Conservation (phyloP, 805 yeast genomes). For the Ogataea naganishii region DNA sequence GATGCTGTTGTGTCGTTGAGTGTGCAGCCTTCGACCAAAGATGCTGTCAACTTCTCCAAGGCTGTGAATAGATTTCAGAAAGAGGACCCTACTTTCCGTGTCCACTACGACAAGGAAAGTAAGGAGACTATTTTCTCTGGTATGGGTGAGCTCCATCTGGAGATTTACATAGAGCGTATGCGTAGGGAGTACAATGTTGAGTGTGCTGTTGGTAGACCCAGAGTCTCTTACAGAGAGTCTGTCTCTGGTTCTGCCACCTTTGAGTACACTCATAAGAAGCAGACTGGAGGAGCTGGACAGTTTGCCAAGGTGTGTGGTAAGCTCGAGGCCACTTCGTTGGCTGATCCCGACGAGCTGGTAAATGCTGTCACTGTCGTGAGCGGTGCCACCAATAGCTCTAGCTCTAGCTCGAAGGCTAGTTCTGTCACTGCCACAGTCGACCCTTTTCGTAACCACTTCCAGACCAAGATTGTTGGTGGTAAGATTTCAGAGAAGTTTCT, state of each 20-base stretch:
- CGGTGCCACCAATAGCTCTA: constrained; percentile 17
- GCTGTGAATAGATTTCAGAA: constrained; percentile 97
- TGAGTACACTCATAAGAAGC: constrained; percentile 95
- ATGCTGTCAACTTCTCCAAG: constrained; percentile 83
- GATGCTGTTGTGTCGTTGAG: constrained; percentile 96
- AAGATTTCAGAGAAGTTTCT: constrained; percentile 92
- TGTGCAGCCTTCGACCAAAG: constrained; percentile 81
- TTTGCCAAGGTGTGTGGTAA: constrained; percentile 93
- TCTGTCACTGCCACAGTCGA: constrained; percentile 20
- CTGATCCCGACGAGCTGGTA: constrained; percentile 38
- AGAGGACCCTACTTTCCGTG: constrained; percentile 98
- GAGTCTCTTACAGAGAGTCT: constrained; percentile 96
- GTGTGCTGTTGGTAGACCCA: constrained; percentile 94
- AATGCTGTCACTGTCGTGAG: no score
- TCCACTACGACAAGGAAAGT: constrained; percentile 79
- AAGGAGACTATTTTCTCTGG: constrained; percentile 95
- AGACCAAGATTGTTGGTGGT: constrained; percentile 91
- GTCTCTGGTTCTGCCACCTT: constrained; percentile 64
- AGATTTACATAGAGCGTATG: constrained; percentile 97
- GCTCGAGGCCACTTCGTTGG: constrained; percentile 39
- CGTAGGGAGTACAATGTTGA: constrained; percentile 94
- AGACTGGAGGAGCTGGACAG: constrained; percentile 99
- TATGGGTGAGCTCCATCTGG: constrained; percentile 97
- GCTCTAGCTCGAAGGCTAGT: no score
- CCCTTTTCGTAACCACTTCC: constrained; percentile 55